Evolutionary conservation across 805 yeast genomes (phyloP).

Genomic region (Wilhelminamyces savonicus): DNA sequence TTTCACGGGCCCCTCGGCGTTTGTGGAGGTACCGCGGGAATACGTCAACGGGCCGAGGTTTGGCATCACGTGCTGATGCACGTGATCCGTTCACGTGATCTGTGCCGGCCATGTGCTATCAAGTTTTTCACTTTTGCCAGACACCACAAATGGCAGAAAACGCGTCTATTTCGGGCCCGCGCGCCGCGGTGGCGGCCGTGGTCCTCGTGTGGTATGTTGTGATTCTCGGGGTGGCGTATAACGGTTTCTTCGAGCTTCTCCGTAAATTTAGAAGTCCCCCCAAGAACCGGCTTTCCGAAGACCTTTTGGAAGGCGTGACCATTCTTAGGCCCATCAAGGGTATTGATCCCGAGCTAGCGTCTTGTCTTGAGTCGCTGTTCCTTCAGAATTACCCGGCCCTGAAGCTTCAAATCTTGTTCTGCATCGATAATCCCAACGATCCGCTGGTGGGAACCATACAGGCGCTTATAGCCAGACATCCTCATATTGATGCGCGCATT

Average conservation of each 20-base stretch:
- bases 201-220: constrained; percentile 34
- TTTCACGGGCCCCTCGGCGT: no score
- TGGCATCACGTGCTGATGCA: no score
- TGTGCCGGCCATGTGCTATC: no score
- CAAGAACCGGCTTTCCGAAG: not conserved
- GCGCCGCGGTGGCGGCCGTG: no score
- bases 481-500: constrained; percentile 52
- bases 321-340: constrained; percentile 82
- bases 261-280: constrained; percentile 21
- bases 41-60: no score
- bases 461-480: constrained; percentile 44
- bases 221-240: constrained; percentile 28
- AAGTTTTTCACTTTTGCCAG: no score
- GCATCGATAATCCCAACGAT: constrained; percentile 61
- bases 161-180: no score
- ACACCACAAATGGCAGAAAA: no score
- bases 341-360: constrained; percentile 65
- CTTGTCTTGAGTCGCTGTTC: constrained; percentile 64
- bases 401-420: constrained; percentile 65
- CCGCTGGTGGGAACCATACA: constrained; percentile 57
- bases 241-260: constrained; percentile 35
- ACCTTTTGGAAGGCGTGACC: constrained; percentile 44
- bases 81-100: no score
- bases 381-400: constrained; percentile 58
- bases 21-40: no score